Evolutionary conservation across 345 rosid species (phyloP), one percentile per base, ranked within the genome.

Genomic region (Luvunga scandens): DNA sequence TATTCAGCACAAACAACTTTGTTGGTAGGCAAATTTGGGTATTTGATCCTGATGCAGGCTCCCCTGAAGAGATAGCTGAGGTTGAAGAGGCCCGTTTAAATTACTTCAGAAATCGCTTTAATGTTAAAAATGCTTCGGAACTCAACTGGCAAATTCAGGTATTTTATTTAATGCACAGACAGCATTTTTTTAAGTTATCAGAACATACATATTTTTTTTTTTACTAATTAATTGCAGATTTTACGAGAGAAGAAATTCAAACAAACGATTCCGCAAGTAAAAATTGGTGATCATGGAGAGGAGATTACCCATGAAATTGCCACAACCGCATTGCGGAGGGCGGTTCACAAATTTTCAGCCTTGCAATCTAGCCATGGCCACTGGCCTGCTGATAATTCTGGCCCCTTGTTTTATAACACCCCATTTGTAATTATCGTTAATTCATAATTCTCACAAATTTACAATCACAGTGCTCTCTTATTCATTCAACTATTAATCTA

Each of bases 371-470:
- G 71, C 19, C 82, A 84, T 28, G 86, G 86, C 10, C 84, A 84
- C 38, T 84, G 86, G 86, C 84, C 86, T 9, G 86, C 86, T 38
- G 82, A 78, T 65, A 81, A 71, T 55, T 76, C 86, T 18, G 86
- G 86, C 25, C 81, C 84, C 9, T 65, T 71, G 65, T 81, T 84
- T 77, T 81, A 69, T 75, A 75, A 78, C 57, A 77, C 84, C 69
- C 82, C 86, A 71, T 25, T 78, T 74, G 84, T 81, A 10, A 50
- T 28, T 21, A 8, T 13, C 19, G 4, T 9, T 38, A 53, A 53
- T 53, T 53, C 22, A 53, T 18, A 6, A 2, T 36, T 57, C 39
- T 57, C 65, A 1, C 45, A 2, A 21, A 66, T 19, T 33, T 22
- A 8, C 48, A 21, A 34, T 6, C 45, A 33, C 18, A 42, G 48